These are phyloP conservation scores for Phytopythium kandeliae DNA, from an alignment of 352 stramenopile species.

Conservation along the genomic window DNA sequence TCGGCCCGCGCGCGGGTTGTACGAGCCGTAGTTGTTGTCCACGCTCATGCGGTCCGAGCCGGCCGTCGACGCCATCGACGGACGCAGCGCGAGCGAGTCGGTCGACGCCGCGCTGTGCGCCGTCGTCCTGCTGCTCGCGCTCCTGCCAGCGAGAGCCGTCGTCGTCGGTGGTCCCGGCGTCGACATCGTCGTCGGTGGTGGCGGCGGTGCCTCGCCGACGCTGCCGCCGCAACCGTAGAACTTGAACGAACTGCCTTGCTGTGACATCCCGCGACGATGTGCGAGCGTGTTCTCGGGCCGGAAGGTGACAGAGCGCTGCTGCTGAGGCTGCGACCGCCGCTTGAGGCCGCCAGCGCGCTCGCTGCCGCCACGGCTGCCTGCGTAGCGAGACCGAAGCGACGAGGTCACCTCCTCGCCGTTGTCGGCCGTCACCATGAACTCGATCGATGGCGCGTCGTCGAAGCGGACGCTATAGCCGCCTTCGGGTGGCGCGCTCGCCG, in stretches of 20 bases:
- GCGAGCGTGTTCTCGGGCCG: slow-evolving; percentile 9
- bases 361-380: background rate
- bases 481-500: slow-evolving; percentile 5
- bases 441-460: slow-evolving; percentile 20
- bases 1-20: slow-evolving; percentile 39
- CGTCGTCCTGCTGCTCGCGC: slow-evolving; percentile 18
- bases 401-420: background rate
- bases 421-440: slow-evolving; percentile 23
- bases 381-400: background rate
- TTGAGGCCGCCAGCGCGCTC: background rate
- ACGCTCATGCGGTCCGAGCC: slow-evolving; percentile 67
- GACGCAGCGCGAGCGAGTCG: slow-evolving; percentile 49
- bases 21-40: slow-evolving; percentile 67
- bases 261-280: slow-evolving; percentile 7
- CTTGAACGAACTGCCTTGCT: slow-evolving; percentile 50
- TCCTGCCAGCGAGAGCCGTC: slow-evolving; percentile 18
- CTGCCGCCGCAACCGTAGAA: slow-evolving; percentile 49
- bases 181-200: slow-evolving; percentile 3
- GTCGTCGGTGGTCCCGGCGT: slow-evolving; percentile 6
- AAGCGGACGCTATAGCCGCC: slow-evolving; percentile 7
- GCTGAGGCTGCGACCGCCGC: background rate
- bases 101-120: slow-evolving; percentile 12
- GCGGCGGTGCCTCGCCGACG: slow-evolving; percentile 7
- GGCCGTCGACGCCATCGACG: slow-evolving; percentile 28
- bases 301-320: slow-evolving; percentile 8